These are phyloP conservation scores for Mortierella sp. DNA, from an alignment of 371 early-diverging fungal species.

Conservation along the genomic window DNA sequence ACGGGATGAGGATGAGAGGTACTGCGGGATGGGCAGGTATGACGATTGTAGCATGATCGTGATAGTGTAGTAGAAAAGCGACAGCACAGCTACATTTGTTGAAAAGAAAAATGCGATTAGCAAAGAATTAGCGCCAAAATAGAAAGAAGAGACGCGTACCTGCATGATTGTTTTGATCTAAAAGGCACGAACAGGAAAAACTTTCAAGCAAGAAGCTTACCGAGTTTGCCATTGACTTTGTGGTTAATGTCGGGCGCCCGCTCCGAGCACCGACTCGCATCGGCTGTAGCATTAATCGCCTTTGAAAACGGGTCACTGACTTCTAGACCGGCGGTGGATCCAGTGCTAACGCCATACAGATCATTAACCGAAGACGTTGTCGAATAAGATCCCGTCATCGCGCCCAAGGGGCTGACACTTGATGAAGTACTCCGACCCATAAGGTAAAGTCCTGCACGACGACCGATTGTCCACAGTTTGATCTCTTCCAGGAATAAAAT, in stretches of 20 bases:
- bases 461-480: slow-evolving; percentile 48
- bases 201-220: slow-evolving; percentile 17
- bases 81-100: slow-evolving; percentile 23
- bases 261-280: slow-evolving; percentile 44
- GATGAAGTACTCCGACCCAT: slow-evolving; percentile 24
- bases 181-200: not conserved
- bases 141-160: not conserved
- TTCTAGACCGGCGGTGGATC: not conserved
- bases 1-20: slow-evolving; percentile 30
- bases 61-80: slow-evolving; percentile 51
- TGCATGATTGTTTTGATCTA: not conserved
- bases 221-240: slow-evolving; percentile 48
- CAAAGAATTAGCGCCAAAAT: not conserved
- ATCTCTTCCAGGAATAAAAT: slow-evolving; percentile 47
- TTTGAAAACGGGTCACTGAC: slow-evolving; percentile 16
- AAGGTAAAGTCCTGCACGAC: slow-evolving; percentile 42
- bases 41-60: slow-evolving; percentile 55
- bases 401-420: slow-evolving; percentile 14
- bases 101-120: not conserved
- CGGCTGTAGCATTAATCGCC: slow-evolving; percentile 25
- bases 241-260: slow-evolving; percentile 44
- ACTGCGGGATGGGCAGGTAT: slow-evolving; percentile 48
- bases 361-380: not conserved
- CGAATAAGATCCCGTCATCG: slow-evolving; percentile 24
- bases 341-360: not conserved